Evolutionary conservation across 257 asterid species (phyloP).

Genomic region (Solanum stenotomum): DNA sequence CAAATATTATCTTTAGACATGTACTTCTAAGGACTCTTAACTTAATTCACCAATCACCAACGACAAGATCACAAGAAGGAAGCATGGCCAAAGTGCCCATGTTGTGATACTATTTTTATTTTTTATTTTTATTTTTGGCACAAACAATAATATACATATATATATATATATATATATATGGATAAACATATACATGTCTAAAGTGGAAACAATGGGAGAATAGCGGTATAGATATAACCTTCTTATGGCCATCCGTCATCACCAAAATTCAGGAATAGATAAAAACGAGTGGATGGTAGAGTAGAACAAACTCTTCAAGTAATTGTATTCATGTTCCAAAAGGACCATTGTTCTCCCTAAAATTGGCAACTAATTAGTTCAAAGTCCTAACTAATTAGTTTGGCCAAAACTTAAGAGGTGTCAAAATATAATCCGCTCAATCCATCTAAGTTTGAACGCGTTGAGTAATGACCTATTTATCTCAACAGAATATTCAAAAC

Average conservation of each 20-base stretch:
- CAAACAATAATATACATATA: neutral
- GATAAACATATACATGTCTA: neutral
- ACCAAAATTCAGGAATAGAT: neutral
- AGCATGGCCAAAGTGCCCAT: neutral
- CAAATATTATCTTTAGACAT: neutral
- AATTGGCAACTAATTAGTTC: neutral
- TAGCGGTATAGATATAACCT: neutral
- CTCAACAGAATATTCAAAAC: neutral
- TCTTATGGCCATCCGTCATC: neutral
- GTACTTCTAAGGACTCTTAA: neutral
- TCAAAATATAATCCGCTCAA: neutral
- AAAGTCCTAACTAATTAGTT: neutral
- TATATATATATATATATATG: neutral
- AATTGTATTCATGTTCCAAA: neutral
- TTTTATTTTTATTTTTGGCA: neutral
- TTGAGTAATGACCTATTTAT: neutral
- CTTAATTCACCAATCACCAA: neutral
- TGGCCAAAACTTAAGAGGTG: neutral
- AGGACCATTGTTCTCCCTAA: neutral
- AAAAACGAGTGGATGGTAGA: neutral
- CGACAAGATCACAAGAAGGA: neutral
- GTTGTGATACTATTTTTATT: neutral
- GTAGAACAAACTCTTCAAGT: neutral
- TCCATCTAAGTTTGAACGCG: neutral
- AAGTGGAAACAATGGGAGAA: neutral